Evolutionary conservation across 192 early-diverging fungal species (phyloP).

Genomic region (Coemansia sp.): DNA sequence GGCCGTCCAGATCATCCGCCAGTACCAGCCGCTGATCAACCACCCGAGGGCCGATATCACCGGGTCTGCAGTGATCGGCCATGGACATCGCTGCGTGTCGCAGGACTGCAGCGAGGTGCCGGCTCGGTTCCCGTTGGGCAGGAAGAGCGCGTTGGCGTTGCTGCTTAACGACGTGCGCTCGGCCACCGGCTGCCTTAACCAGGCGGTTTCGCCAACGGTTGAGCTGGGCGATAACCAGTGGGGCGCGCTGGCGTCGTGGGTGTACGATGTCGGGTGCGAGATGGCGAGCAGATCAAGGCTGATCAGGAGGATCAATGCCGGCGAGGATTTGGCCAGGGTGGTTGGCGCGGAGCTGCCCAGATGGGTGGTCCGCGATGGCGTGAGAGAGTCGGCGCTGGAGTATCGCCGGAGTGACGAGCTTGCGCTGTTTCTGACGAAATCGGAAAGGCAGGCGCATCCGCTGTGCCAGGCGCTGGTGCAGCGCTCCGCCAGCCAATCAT

Average conservation of each 20-base stretch:
- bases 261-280: slow-evolving; percentile 28
- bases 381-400: neutral
- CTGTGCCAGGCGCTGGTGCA: neutral
- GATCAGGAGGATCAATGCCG: slow-evolving; percentile 12
- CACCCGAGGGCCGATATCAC: slow-evolving; percentile 16
- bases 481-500: neutral
- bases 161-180: slow-evolving; percentile 14
- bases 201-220: neutral
- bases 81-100: slow-evolving; percentile 26
- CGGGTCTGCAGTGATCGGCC: slow-evolving; percentile 28
- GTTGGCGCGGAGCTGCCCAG: slow-evolving; percentile 11
- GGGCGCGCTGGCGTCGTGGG: slow-evolving; percentile 35
- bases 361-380: slow-evolving; percentile 6
- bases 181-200: slow-evolving; percentile 12
- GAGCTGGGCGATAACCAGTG: slow-evolving; percentile 29
- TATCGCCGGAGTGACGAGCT: slow-evolving; percentile 14
- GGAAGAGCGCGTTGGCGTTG: slow-evolving; percentile 2
- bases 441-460: slow-evolving; percentile 6
- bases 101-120: slow-evolving; percentile 12
- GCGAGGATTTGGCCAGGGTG: slow-evolving; percentile 12
- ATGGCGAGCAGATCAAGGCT: slow-evolving; percentile 16
- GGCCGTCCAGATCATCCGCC: slow-evolving; percentile 18
- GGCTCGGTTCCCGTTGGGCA: neutral
- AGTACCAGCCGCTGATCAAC: slow-evolving; percentile 15
- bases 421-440: slow-evolving; percentile 14